Evolutionary conservation across 805 yeast species (phyloP).

Genomic region (Candida gorgasii): DNA sequence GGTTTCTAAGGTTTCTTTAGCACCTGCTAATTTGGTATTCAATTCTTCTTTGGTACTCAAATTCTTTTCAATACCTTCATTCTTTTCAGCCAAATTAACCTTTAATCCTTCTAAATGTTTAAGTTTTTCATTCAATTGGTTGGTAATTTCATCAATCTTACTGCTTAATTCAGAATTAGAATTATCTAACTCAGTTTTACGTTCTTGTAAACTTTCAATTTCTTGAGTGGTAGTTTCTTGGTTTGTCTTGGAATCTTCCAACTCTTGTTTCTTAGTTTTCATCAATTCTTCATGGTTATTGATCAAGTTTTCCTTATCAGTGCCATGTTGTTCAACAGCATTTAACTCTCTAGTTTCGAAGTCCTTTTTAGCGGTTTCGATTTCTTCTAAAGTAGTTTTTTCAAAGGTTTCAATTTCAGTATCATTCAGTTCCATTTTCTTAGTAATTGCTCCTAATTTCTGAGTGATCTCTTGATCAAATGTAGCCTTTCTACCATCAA

Average conservation of each 20-base stretch:
- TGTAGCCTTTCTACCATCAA: conserved; percentile 37
- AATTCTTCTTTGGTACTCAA: conserved; percentile 42
- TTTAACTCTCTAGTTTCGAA: conserved; percentile 47
- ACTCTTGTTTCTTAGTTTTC: conserved; percentile 45
- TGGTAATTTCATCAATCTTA: conserved; percentile 44
- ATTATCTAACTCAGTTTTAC: conserved; percentile 41
- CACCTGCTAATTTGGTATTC: conserved; percentile 35
- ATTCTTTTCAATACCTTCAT: conserved; percentile 28
- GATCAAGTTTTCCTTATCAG: conserved; percentile 43
- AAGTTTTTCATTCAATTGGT: conserved; percentile 42
- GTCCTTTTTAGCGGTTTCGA: conserved; percentile 46
- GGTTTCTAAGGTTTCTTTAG: conserved; percentile 36
- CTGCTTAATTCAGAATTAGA: conserved; percentile 37
- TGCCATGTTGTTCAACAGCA: conserved; percentile 47
- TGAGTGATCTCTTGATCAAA: conserved; percentile 44
- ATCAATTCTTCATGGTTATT: conserved; percentile 47
- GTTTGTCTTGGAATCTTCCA: conserved; percentile 40
- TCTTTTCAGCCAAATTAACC: conserved; percentile 30
- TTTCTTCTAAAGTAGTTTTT: conserved; percentile 40
- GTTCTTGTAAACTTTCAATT: conserved; percentile 46
- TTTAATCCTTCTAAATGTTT: conserved; percentile 33
- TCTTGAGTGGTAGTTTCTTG: conserved; percentile 45
- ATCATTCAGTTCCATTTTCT: conserved; percentile 28
- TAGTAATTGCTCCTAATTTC: conserved; percentile 26
- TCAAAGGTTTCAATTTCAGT: conserved; percentile 39